These are phyloP conservation scores for Vaccinium corymbosum DNA, from an alignment of 148 eudicot genomes.

Conservation along the genomic window DNA sequence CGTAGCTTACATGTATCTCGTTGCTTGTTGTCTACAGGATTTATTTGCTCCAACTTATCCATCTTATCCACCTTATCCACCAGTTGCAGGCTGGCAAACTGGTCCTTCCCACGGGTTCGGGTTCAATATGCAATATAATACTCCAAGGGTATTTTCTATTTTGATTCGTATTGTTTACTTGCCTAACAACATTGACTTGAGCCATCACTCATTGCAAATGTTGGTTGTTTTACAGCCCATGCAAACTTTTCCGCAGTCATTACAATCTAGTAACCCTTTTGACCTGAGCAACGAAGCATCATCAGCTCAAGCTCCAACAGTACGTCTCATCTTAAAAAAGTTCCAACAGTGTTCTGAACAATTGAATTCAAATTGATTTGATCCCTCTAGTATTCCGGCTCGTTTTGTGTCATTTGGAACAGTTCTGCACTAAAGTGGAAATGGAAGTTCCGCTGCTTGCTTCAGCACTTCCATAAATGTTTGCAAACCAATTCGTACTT, in stretches of 20 bases:
- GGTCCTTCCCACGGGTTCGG: conserved; percentile 54
- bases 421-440: not conserved
- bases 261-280: conserved; percentile 72
- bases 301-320: conserved; percentile 50
- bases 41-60: conserved; percentile 67
- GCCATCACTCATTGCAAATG: conserved; percentile 20
- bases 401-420: not conserved
- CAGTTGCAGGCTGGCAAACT: conserved; percentile 72
- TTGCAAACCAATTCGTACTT: not conserved
- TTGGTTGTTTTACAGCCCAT: conserved; percentile 43
- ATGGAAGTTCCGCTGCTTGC: not conserved
- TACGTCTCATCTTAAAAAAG: conserved; percentile 33
- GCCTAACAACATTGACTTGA: conserved; percentile 34
- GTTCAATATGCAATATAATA: conserved; percentile 62
- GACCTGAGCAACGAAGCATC: conserved; percentile 53
- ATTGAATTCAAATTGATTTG: conserved; percentile 3
- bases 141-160: conserved; percentile 51
- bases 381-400: not conserved
- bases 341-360: conserved; percentile 40
- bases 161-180: conserved; percentile 64
- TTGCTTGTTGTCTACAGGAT: conserved; percentile 44
- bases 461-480: not conserved
- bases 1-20: not conserved
- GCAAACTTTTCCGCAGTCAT: conserved; percentile 39
- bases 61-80: conserved; percentile 42